These are phyloP conservation scores for Naganishia liquefaciens DNA, from an alignment of 1,284 basidiomycete genomes.

Conservation along the genomic window DNA sequence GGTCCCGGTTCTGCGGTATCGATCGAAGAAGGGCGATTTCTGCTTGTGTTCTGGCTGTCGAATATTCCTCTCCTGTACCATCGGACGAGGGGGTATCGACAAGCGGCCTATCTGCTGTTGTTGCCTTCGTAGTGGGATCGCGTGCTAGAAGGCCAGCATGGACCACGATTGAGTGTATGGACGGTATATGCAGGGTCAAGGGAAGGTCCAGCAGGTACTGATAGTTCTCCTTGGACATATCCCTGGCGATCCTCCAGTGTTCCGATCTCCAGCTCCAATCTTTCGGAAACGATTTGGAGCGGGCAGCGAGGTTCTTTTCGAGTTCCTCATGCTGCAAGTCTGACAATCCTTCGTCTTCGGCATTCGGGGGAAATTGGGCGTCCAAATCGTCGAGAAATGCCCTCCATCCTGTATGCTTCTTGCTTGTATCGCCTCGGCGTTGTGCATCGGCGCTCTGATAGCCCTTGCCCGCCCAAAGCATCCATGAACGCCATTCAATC, in stretches of 20 bases:
- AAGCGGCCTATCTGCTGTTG: slow-evolving; percentile 15
- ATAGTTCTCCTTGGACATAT: slow-evolving; percentile 64
- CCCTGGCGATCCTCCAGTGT: slow-evolving; percentile 71
- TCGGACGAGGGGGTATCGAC: slow-evolving; percentile 25
- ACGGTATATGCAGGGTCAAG: slow-evolving; percentile 71
- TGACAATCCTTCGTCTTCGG: background rate
- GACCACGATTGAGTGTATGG: slow-evolving; percentile 72
- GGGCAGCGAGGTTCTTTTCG: slow-evolving; percentile 4
- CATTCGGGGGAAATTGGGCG: slow-evolving; percentile 19
- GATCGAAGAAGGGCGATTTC: slow-evolving; percentile 64
- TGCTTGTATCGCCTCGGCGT: background rate
- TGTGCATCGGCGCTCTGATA: slow-evolving; percentile 1
- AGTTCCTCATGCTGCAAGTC: slow-evolving; percentile 6
- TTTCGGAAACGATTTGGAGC: slow-evolving; percentile 38
- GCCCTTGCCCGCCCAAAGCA: slow-evolving; percentile 55
- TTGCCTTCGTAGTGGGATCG: slow-evolving; percentile 58
- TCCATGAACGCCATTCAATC: slow-evolving; percentile 82
- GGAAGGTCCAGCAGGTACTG: slow-evolving; percentile 71
- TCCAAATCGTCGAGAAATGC: slow-evolving; percentile 26
- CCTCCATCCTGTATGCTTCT: slow-evolving; percentile 11
- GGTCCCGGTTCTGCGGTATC: slow-evolving; percentile 70
- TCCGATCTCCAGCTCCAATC: slow-evolving; percentile 72
- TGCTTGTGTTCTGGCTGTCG: slow-evolving; percentile 53
- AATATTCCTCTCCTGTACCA: slow-evolving; percentile 39
- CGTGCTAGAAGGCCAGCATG: slow-evolving; percentile 78